phyloP scores from a whole-genome alignment of 2,329 filamentous ascomycete species.

The Fusarium sp. region DNA sequence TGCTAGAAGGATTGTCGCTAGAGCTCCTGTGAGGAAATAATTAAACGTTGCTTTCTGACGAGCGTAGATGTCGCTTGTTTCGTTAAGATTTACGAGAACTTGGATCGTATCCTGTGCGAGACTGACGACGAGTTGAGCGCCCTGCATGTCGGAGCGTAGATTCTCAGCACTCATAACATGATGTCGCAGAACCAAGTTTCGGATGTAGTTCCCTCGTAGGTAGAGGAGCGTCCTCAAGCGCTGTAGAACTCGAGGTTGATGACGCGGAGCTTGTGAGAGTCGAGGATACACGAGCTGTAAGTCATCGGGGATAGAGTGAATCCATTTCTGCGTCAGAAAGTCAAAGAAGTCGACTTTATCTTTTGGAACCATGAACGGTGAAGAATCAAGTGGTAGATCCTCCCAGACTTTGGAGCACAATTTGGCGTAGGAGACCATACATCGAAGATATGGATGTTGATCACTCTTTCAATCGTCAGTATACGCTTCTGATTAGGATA shows the following conservation, averaged over 20 bases:
- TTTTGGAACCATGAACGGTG: not conserved
- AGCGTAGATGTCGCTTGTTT: conserved; percentile 7
- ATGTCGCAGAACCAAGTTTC: not conserved
- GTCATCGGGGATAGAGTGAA: conserved; percentile 3
- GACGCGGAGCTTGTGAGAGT: conserved; percentile 2
- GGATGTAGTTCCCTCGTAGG: conserved; percentile 1
- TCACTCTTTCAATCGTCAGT: not conserved
- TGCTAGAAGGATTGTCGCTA: not conserved
- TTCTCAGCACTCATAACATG: conserved; percentile 1
- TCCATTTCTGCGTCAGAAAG: conserved; percentile 10
- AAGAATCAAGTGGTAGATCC: conserved; percentile 1
- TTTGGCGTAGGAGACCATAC: not conserved
- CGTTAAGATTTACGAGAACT: conserved; percentile 1
- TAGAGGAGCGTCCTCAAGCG: not conserved
- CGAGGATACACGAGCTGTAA: conserved; percentile 9
- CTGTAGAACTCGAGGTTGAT: not conserved
- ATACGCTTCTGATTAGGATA: fast-evolving
- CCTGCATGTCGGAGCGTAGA: not conserved
- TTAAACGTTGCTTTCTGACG: conserved; percentile 5
- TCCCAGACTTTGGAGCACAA: conserved; percentile 10
- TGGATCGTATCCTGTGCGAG: conserved; percentile 9
- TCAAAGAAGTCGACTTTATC: conserved; percentile 12
- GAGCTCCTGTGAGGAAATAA: not conserved
- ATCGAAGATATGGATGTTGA: not conserved
- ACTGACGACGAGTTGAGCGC: not conserved